Evolutionary conservation across 169 alveolate genomes (phyloP).

Genomic region (Plasmodium relictum): DNA sequence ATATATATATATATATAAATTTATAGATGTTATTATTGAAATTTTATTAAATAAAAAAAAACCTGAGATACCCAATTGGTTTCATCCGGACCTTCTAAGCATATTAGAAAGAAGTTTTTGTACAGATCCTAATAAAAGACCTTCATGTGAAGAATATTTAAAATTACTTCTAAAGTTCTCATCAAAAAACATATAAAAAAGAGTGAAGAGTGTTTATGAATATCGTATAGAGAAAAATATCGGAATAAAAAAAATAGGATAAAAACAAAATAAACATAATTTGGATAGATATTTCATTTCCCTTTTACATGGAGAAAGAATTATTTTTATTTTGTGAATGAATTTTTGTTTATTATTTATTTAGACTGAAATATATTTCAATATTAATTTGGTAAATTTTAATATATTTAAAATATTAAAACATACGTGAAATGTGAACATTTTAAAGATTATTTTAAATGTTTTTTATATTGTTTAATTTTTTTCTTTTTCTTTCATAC

Average conservation of each 20-base stretch:
- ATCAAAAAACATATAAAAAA: background rate
- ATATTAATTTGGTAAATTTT: background rate
- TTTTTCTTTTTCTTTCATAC: too few relatives aligned
- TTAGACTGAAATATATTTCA: background rate
- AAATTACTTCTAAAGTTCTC: constrained; percentile 21
- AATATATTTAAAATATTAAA: too few relatives aligned
- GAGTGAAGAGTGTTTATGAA: background rate
- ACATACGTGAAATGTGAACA: too few relatives aligned
- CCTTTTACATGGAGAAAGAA: too few relatives aligned
- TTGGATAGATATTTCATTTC: too few relatives aligned
- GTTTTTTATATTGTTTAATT: too few relatives aligned
- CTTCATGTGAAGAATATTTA: constrained; percentile 64
- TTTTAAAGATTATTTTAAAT: too few relatives aligned
- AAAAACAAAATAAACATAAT: too few relatives aligned
- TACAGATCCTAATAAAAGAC: constrained; percentile 77
- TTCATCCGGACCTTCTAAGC: constrained; percentile 66
- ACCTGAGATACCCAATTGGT: constrained; percentile 79
- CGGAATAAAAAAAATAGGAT: too few relatives aligned
- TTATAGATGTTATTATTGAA: constrained; percentile 76
- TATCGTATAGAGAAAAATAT: background rate
- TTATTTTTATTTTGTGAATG: too few relatives aligned
- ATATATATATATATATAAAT: background rate
- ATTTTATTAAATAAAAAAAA: constrained; percentile 76
- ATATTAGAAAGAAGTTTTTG: constrained; percentile 72
- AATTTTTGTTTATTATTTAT: too few relatives aligned